Percentiles rank a stretch among this genome's conserved stretches.
Evolutionary conservation across 306 rosid genomes (phyloP).

Genomic region (Vigna radiata): DNA sequence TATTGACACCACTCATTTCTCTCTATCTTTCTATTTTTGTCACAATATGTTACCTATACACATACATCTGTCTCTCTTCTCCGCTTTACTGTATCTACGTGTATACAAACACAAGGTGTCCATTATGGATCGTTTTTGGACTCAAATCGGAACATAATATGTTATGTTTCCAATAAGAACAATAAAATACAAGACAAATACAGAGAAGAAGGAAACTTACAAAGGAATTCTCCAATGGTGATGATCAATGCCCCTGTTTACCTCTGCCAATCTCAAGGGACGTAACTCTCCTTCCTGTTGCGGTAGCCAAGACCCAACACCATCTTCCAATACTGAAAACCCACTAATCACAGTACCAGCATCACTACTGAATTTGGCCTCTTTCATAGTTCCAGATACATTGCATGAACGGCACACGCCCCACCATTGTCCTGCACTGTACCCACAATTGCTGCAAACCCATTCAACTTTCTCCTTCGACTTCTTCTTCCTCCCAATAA

Average conservation of each 20-base stretch:
- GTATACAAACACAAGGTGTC: background rate
- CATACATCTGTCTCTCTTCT: background rate
- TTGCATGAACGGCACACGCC: constrained; percentile 72
- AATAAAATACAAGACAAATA: background rate
- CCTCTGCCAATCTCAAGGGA: constrained; percentile 78
- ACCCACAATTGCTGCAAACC: constrained; percentile 86
- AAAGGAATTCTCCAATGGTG: constrained; percentile 77
- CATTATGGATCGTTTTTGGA: background rate
- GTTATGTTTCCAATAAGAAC: background rate
- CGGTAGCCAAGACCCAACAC: constrained; percentile 73
- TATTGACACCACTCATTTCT: too few species aligned
- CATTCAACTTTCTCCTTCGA: constrained; percentile 63
- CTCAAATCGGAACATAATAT: background rate
- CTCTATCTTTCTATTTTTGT: too few species aligned
- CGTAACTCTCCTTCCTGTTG: constrained; percentile 51
- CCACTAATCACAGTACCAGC: constrained; percentile 47
- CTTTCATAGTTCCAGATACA: constrained; percentile 57
- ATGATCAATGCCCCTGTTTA: constrained; percentile 66
- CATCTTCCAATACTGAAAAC: constrained; percentile 58
- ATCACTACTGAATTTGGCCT: constrained; percentile 37
- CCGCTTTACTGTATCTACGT: background rate
- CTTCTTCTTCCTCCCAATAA: constrained; percentile 56
- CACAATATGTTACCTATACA: too few species aligned
- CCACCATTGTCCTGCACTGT: constrained; percentile 85
- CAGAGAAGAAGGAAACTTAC: constrained; percentile 52